Base-by-base conservation (phyloP, 2,329 filamentous ascomycete species). In the Paramyrothecium roridum region DNA sequence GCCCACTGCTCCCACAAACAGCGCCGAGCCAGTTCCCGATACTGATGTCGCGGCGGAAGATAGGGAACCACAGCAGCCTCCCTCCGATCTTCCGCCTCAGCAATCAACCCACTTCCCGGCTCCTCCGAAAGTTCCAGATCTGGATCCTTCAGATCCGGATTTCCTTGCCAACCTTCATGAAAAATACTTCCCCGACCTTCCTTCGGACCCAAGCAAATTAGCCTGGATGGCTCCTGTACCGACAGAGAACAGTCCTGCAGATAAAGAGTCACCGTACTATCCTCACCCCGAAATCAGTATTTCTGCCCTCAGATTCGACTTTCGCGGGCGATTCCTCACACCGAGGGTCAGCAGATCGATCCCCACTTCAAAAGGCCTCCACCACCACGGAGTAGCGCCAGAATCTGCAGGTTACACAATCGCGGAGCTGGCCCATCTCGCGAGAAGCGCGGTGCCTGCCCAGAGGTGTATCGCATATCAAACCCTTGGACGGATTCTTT, bases 391-490 rank as follows among this genome's bases (percentile, higher is more conserved):
- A 59, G 86, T 93, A 56, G 93, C 93, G 2, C 95, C 95, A 17
- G 91, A 96, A 71, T 91, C 93, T 1, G 95, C 95, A 0, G 95
- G 95, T 0, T 99, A 99, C 73, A 98, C 95, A 0, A 83, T 99
- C 30, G 85, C 86, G 1, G 95, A 99, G 72, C 79, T 99, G 1
- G 87, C 91, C 1, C 84, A 88, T 33, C 80, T 97, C 2, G 86
- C 91, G 4, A 82, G 93, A 34, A 96, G 90, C 54, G 85, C 87
- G 0, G 91, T 96, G 20, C 85, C 95, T 0, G 88, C 90, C 1
- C 95, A 99, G 76, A 78, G 93, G 12, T 97, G 95, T 66, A 82
- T 98, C 58, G 91, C 95, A 0, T 97, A 91, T 72, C 93, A 96
- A 73, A 93, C 93, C 0, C 77, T 98, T 1, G 95, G 95, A 0